phyloP scores from a whole-genome alignment of 441 rosid genomes.

The Aquilaria agallochum region DNA sequence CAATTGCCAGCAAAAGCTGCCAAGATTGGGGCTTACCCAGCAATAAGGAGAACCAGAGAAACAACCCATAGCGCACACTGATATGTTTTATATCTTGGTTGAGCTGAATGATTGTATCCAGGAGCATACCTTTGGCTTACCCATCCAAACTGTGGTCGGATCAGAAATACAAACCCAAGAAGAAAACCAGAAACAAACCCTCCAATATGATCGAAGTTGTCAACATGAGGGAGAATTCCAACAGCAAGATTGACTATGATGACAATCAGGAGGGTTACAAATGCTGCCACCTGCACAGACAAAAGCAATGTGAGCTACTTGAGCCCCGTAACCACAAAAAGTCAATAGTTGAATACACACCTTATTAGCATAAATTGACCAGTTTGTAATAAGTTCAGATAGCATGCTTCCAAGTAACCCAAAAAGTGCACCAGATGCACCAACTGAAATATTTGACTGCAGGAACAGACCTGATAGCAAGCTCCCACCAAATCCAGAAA shows the following conservation, averaged over 20 bases:
- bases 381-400: slow-evolving; percentile 85
- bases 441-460: slow-evolving; percentile 71
- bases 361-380: slow-evolving; percentile 81
- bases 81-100: slow-evolving; percentile 55
- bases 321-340: background rate
- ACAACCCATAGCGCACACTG: slow-evolving; percentile 63
- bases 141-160: slow-evolving; percentile 86
- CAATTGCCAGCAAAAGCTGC: background rate
- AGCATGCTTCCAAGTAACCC: slow-evolving; percentile 91
- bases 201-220: slow-evolving; percentile 89
- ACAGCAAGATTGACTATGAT: slow-evolving; percentile 70
- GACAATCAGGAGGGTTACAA: slow-evolving; percentile 57
- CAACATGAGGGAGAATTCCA: slow-evolving; percentile 84
- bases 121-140: slow-evolving; percentile 40
- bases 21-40: slow-evolving; percentile 43
- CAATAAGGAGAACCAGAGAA: slow-evolving; percentile 55
- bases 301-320: slow-evolving; percentile 5
- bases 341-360: slow-evolving; percentile 21
- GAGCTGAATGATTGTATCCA: slow-evolving; percentile 21
- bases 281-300: slow-evolving; percentile 51
- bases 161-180: slow-evolving; percentile 72
- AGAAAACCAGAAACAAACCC: slow-evolving; percentile 81
- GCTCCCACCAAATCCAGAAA: slow-evolving; percentile 93
- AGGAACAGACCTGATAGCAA: slow-evolving; percentile 81
- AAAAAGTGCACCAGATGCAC: slow-evolving; percentile 94